These are phyloP conservation scores for Vitis riparia DNA, from an alignment of 164 flowering plant genomes.

Conservation along the genomic window DNA sequence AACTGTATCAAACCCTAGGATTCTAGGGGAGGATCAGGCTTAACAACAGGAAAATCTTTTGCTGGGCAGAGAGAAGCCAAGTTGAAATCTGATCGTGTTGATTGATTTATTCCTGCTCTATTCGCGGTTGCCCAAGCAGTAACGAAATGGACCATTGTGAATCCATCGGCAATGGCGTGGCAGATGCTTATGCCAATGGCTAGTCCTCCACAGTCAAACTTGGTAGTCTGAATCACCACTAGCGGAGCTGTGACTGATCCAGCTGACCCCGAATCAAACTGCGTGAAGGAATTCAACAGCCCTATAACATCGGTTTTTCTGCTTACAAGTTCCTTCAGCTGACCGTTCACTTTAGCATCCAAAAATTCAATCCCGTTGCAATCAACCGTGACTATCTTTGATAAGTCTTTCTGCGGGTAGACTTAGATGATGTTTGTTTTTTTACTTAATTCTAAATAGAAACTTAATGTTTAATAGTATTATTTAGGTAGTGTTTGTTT, in stretches of 20 bases:
- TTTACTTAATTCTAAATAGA: too few species aligned
- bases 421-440: too few species aligned
- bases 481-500: too few species aligned
- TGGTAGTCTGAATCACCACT: conserved; percentile 14
- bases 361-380: conserved; percentile 17
- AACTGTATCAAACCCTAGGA: not conserved
- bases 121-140: conserved; percentile 12
- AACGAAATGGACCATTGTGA: conserved; percentile 1
- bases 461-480: not conserved
- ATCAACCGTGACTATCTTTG: not conserved
- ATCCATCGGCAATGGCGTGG: conserved; percentile 12
- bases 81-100: not conserved
- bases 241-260: not conserved
- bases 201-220: conserved; percentile 18
- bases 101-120: not conserved
- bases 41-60: not conserved
- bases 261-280: too few species aligned
- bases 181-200: conserved; percentile 5
- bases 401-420: conserved; percentile 5
- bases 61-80: not conserved
- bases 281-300: too few species aligned
- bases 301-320: not conserved
- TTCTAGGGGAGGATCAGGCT: not conserved
- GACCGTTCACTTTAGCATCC: conserved; percentile 5
- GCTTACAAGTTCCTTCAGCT: not conserved